Conservation (phyloP, 768 basidiomycete species). For the Dacryopinax spathularia region DNA sequence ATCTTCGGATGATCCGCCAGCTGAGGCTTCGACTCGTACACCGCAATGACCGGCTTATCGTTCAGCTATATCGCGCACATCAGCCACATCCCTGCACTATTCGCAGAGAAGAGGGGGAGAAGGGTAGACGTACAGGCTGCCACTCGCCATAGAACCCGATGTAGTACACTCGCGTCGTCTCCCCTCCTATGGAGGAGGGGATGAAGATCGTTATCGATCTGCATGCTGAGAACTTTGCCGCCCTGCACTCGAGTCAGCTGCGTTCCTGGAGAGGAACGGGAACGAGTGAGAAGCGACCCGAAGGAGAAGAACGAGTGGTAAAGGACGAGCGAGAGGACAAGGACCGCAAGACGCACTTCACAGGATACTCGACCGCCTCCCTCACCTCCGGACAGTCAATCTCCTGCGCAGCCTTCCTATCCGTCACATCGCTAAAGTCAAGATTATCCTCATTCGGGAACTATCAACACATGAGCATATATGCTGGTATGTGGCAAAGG, state of each 20-base stretch:
- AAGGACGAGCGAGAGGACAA: no score
- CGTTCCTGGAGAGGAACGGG: neutral
- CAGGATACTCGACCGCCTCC: slow-evolving; percentile 71
- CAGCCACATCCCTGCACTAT: neutral
- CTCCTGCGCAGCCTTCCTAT: slow-evolving; percentile 53
- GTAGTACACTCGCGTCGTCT: slow-evolving; percentile 64
- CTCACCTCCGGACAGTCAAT: slow-evolving; percentile 52
- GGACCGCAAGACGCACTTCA: slow-evolving; percentile 41
- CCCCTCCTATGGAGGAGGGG: slow-evolving; percentile 65
- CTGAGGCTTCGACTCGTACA: slow-evolving; percentile 81
- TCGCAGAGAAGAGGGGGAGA: neutral
- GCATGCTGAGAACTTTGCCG: slow-evolving; percentile 72
- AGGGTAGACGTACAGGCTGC: slow-evolving; percentile 43
- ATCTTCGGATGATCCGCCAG: slow-evolving; percentile 79
- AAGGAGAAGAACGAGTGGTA: neutral
- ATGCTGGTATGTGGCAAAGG: neutral
- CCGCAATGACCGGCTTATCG: slow-evolving; percentile 60
- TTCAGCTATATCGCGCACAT: slow-evolving; percentile 40
- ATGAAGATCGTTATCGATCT: slow-evolving; percentile 73
- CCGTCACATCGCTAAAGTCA: slow-evolving; percentile 63
- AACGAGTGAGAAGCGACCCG: neutral
- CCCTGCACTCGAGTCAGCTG: slow-evolving; percentile 31
- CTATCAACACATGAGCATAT: slow-evolving; percentile 27
- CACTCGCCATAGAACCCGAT: slow-evolving; percentile 73
- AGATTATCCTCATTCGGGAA: slow-evolving; percentile 62